A percentile compares a stretch with the other conserved stretches of the same genome.
Conservation (phyloP, 345 rosid species). For the Geranium brycei region DNA sequence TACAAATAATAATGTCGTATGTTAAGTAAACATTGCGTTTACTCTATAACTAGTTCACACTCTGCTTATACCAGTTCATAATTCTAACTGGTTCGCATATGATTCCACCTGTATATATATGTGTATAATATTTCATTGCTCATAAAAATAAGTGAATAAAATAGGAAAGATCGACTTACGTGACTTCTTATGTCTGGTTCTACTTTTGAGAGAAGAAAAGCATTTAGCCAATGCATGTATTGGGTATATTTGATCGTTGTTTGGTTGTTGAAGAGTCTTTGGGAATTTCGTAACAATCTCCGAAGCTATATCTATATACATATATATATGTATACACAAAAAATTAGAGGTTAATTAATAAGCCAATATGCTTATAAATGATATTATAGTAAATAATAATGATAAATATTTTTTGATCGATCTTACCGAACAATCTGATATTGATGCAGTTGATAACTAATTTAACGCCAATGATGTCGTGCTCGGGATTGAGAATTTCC, state of each 20-base stretch:
- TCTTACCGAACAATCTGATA: slow-evolving; percentile 47
- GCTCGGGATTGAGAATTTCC: slow-evolving; percentile 34
- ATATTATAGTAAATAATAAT: too few species aligned
- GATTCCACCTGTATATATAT: too few species aligned
- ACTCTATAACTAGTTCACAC: too few species aligned
- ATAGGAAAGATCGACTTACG: neutral
- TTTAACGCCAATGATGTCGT: slow-evolving; percentile 36
- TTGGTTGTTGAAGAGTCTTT: neutral
- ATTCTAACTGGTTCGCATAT: too few species aligned
- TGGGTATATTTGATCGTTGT: neutral
- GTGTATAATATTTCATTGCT: too few species aligned
- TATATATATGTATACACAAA: neutral
- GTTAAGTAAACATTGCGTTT: too few species aligned
- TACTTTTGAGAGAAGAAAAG: neutral
- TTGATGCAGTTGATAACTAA: slow-evolving; percentile 51
- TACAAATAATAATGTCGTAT: too few species aligned
- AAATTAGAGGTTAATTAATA: neutral
- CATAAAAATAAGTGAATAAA: too few species aligned
- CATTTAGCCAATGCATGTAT: neutral
- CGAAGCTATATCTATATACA: neutral
- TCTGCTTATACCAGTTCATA: too few species aligned
- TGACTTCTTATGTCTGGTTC: neutral
- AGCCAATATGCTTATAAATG: too few species aligned
- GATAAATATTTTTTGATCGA: too few species aligned
- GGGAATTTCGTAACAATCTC: neutral